A percentile compares a stretch with the other conserved stretches of the same genome.
Conservation (phyloP, 257 asterid genomes). For the Salvia miltiorrhiza region DNA sequence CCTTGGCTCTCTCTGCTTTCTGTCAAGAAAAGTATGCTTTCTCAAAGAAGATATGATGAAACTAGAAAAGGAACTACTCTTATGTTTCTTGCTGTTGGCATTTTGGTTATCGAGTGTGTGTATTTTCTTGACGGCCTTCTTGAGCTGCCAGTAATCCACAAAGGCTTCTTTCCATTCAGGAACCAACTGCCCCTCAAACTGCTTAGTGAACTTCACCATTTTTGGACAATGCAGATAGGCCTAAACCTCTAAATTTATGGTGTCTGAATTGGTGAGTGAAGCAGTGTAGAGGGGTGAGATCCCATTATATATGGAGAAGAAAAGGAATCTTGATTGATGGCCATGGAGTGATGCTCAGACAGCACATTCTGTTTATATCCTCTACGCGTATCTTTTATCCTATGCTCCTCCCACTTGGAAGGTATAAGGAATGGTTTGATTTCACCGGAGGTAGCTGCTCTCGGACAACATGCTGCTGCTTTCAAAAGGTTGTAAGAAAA, state of each 20-base stretch:
- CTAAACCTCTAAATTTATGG: too few species aligned
- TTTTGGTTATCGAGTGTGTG: slow-evolving; percentile 29
- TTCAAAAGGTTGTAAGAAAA: neutral
- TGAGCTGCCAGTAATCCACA: slow-evolving; percentile 83
- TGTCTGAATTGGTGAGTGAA: slow-evolving; percentile 21
- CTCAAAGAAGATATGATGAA: slow-evolving; percentile 36
- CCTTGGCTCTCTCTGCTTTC: slow-evolving; percentile 43
- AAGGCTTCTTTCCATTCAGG: slow-evolving; percentile 99
- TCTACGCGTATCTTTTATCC: slow-evolving; percentile 39
- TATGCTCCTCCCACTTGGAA: slow-evolving; percentile 66
- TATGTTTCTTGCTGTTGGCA: slow-evolving; percentile 17
- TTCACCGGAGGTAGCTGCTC: slow-evolving; percentile 7
- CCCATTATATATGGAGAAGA: slow-evolving; percentile 49
- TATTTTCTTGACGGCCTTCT: slow-evolving; percentile 75
- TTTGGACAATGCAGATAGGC: slow-evolving; percentile 1
- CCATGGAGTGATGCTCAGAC: slow-evolving; percentile 28
- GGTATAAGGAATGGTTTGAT: slow-evolving; percentile 31
- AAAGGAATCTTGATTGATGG: slow-evolving; percentile 39
- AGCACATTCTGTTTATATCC: slow-evolving; percentile 68
- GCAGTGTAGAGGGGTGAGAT: slow-evolving; percentile 19
- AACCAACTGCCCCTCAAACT: slow-evolving; percentile 84
- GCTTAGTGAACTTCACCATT: slow-evolving; percentile 93
- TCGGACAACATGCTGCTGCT: slow-evolving; percentile 5
- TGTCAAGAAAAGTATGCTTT: slow-evolving; percentile 40
- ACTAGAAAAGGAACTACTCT: slow-evolving; percentile 12